Base-by-base conservation (phyloP, 176 grass and related monocot species). In the Olyra latifolia region DNA sequence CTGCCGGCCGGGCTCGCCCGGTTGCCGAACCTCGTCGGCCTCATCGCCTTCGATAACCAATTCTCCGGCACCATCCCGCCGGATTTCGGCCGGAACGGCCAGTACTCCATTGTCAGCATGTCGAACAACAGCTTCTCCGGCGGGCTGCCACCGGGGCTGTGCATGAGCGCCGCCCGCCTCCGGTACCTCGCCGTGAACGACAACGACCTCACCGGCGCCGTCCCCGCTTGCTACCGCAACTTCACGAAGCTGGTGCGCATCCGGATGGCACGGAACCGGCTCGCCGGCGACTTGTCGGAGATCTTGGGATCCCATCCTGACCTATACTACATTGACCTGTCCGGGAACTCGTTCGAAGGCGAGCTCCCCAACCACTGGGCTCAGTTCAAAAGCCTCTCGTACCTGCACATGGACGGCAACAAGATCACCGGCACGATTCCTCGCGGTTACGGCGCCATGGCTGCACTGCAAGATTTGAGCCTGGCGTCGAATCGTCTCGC, bases 341-440 rank as follows among this genome's bases (percentile, higher is more conserved):
- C 84, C 8, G 72, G 85, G 14, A 97, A 92, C 74, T 65, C 76
- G 15, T 76, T 97, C 19, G 54, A 16, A 0, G 94, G 94, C 41
- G 40, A 75, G 77, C 77, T 94, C 1, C 89, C 91, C 0, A 72
- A 28, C 3, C 42, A 84, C 27, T 97, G 92, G 95, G 32, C 82
- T 3, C 69, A 69, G 59, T 88, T 89, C 52, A 85, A 47, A 57
- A 94, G 25, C 69, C 80, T 94, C 15, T 54, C 62, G 16, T 86
- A 76, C 62, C 87, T 98, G 48, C 77, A 90, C 82, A 3, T 94
- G 52, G 86, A 76, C 15, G 73, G 83, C 49, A 94, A 98, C 57
- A 60, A 50, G 25, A 98, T 98, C 64, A 48, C 89, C 3, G 92
- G 95, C 3, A 43, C 35, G 13, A 94, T 98, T 19, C 92, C 95